Conservation (phyloP, 1,284 basidiomycete genomes). For the Melampsora abietis-canadensis region DNA sequence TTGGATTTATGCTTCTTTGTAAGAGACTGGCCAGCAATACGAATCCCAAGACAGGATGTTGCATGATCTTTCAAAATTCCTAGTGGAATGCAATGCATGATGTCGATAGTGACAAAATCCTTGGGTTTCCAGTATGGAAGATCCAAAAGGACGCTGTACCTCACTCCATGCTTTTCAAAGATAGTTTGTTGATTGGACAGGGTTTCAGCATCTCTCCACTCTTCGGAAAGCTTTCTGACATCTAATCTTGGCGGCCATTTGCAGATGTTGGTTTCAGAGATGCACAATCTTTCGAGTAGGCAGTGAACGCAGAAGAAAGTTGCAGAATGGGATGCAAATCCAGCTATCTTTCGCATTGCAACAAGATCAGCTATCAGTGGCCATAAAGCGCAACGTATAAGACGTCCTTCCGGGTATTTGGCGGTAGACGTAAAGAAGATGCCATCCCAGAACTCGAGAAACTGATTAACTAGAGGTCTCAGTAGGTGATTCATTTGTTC, state of each 20-base stretch:
- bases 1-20: too few species aligned
- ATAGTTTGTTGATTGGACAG: background rate
- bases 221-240: too few species aligned
- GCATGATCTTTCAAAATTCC: constrained; percentile 28
- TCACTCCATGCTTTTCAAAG: constrained; percentile 16
- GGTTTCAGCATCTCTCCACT: constrained; percentile 11
- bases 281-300: too few species aligned
- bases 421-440: constrained; percentile 10
- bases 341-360: constrained; percentile 21
- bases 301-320: too few species aligned
- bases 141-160: constrained; percentile 7
- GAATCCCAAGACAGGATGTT: background rate
- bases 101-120: constrained; percentile 25
- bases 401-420: background rate
- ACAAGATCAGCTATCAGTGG: constrained; percentile 14
- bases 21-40: background rate
- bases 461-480: constrained; percentile 7
- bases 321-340: constrained; percentile 26
- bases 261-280: too few species aligned
- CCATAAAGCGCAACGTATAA: constrained; percentile 1
- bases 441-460: constrained; percentile 46
- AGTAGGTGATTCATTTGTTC: constrained; percentile 12
- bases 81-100: constrained; percentile 29
- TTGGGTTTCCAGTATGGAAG: constrained; percentile 27
- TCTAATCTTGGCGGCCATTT: too few species aligned